These are phyloP conservation scores for Yamadazyma jaroonii DNA, from an alignment of 1,139 yeast species.

Conservation along the genomic window DNA sequence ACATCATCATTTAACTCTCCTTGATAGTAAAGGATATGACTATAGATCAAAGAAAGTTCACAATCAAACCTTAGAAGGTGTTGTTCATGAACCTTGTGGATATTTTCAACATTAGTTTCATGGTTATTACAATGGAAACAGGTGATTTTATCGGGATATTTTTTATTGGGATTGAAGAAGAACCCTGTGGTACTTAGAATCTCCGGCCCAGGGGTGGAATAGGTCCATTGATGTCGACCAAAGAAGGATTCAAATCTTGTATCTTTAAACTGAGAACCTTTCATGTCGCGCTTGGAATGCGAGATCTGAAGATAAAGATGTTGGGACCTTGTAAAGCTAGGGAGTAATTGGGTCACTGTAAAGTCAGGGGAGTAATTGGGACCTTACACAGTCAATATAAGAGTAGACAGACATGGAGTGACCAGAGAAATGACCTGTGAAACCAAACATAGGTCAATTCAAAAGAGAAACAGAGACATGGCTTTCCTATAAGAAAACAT, in stretches of 20 bases:
- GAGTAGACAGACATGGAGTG: too few relatives aligned
- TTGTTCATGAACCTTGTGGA: constrained; percentile 31
- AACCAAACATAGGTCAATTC: too few relatives aligned
- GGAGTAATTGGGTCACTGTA: too few relatives aligned
- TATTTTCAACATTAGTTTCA: constrained; percentile 35
- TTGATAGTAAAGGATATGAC: constrained; percentile 1
- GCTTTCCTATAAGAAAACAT: too few relatives aligned
- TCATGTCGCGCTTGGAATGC: constrained; percentile 4
- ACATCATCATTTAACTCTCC: not conserved
- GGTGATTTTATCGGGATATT: constrained; percentile 45
- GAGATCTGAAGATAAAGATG: too few relatives aligned
- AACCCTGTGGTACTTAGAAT: constrained; percentile 62
- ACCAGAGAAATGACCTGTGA: too few relatives aligned
- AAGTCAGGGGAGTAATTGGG: too few relatives aligned
- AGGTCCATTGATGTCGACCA: constrained; percentile 16
- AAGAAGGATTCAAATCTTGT: constrained; percentile 17
- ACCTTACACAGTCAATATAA: too few relatives aligned
- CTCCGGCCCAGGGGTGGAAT: constrained; percentile 14
- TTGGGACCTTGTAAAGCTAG: too few relatives aligned
- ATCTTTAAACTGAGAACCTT: constrained; percentile 17
- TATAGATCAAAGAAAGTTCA: constrained; percentile 35
- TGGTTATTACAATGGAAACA: constrained; percentile 61
- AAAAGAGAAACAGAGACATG: too few relatives aligned
- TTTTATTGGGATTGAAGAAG: constrained; percentile 57
- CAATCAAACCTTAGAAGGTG: constrained; percentile 51